phyloP scores from a whole-genome alignment of 2,329 filamentous ascomycete species.

The Claviceps sp. region DNA sequence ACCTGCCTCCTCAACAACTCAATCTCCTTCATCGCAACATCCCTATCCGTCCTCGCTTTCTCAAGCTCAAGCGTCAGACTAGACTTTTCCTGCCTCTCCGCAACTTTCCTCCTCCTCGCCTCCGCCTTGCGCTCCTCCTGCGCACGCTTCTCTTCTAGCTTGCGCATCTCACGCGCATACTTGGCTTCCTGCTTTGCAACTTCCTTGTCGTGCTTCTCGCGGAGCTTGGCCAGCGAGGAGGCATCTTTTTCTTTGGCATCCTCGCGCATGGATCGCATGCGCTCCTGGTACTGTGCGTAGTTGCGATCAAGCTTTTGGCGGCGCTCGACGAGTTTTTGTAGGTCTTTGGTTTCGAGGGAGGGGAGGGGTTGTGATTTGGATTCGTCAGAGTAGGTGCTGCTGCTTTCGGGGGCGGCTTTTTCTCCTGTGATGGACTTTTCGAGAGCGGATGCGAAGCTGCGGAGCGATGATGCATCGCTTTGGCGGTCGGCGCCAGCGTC shows the following conservation, averaged over 20 bases:
- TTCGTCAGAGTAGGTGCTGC: conserved; percentile 22
- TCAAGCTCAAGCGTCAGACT: conserved; percentile 40
- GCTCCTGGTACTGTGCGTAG: conserved; percentile 40
- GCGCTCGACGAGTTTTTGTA: conserved; percentile 48
- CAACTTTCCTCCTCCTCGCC: conserved; percentile 33
- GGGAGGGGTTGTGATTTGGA: conserved; percentile 18
- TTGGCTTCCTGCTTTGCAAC: conserved; percentile 54
- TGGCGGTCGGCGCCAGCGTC: conserved; percentile 9
- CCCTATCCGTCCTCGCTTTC: conserved; percentile 33
- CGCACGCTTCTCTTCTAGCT: conserved; percentile 49
- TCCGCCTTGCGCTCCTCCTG: conserved; percentile 49
- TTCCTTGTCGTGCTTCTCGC: conserved; percentile 50
- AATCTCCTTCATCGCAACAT: conserved; percentile 37
- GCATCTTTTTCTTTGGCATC: conserved; percentile 38
- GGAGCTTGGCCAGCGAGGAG: conserved; percentile 39
- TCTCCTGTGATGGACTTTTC: conserved; percentile 21
- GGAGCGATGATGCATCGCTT: conserved; percentile 33
- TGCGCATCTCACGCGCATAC: conserved; percentile 48
- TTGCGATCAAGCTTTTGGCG: conserved; percentile 50
- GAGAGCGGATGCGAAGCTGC: conserved; percentile 36
- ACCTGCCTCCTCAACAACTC: conserved; percentile 41
- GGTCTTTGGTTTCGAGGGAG: conserved; percentile 41
- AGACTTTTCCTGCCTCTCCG: conserved; percentile 39
- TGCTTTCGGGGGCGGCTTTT: conserved; percentile 11
- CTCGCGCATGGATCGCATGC: conserved; percentile 27